Percentiles rank a stretch among this genome's conserved stretches.
Conservation (phyloP, 768 basidiomycete species). For the Phylloporus sp. region DNA sequence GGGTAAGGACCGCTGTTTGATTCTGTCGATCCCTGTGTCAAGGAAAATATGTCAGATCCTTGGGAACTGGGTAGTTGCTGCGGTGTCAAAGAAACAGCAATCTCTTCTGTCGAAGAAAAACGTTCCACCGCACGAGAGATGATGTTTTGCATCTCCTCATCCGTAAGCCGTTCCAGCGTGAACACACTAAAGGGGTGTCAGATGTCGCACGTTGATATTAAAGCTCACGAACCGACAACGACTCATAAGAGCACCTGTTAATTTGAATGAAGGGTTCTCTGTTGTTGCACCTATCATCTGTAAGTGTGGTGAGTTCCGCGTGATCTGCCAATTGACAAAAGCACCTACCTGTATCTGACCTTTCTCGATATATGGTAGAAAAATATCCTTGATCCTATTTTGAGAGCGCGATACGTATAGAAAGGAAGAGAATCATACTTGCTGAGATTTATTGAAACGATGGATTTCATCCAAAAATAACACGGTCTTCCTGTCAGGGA, state of each 20-base stretch:
- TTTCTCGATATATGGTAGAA: slow-evolving; percentile 77
- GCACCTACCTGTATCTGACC: slow-evolving; percentile 72
- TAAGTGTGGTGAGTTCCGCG: background rate
- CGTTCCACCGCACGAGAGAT: slow-evolving; percentile 50
- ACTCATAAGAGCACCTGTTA: slow-evolving; percentile 68
- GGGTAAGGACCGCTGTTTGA: slow-evolving; percentile 19
- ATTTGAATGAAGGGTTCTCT: slow-evolving; percentile 85
- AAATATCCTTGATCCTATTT: slow-evolving; percentile 53
- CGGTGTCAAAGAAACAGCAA: background rate
- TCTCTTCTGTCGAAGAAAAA: slow-evolving; percentile 21
- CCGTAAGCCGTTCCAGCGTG: slow-evolving; percentile 62
- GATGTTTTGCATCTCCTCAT: slow-evolving; percentile 56
- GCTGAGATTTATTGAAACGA: slow-evolving; percentile 69
- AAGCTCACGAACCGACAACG: slow-evolving; percentile 60
- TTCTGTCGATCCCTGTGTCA: slow-evolving; percentile 16
- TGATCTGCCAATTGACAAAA: background rate
- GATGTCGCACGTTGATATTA: background rate
- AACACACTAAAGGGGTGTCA: slow-evolving; percentile 55
- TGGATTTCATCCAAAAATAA: slow-evolving; percentile 86
- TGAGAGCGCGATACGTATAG: slow-evolving; percentile 6
- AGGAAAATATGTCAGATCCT: slow-evolving; percentile 14
- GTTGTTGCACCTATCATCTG: slow-evolving; percentile 82
- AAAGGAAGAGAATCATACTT: slow-evolving; percentile 36
- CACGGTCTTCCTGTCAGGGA: slow-evolving; percentile 53
- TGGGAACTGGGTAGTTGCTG: slow-evolving; percentile 16